phyloP scores from a whole-genome alignment of 306 rosid species.

The Vigna nakashimae region DNA sequence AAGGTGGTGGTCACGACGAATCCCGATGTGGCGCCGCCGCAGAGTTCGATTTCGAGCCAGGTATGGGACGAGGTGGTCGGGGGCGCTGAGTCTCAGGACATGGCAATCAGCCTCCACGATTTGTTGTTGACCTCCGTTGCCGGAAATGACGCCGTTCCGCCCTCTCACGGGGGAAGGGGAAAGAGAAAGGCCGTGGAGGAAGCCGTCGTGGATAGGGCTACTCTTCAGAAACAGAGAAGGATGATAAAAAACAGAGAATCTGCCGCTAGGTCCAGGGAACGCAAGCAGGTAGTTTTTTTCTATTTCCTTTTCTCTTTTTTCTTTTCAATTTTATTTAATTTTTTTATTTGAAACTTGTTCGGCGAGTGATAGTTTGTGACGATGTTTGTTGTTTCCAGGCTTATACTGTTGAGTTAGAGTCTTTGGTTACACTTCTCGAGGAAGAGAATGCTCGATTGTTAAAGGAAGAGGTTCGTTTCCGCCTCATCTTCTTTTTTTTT shows the following conservation, averaged over 20 bases:
- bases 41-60: neutral
- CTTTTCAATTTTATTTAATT: neutral
- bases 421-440: slow-evolving; percentile 69
- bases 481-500: neutral
- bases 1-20: neutral
- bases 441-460: slow-evolving; percentile 66
- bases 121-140: neutral
- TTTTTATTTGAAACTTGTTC: neutral
- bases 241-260: slow-evolving; percentile 95
- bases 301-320: neutral
- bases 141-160: neutral
- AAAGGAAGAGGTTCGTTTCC: slow-evolving; percentile 58
- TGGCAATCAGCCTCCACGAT: neutral
- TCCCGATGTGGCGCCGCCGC: neutral
- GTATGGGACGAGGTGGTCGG: neutral
- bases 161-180: slow-evolving; percentile 43
- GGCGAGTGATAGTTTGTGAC: no score
- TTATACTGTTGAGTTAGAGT: slow-evolving; percentile 78
- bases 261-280: slow-evolving; percentile 93
- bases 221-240: slow-evolving; percentile 84
- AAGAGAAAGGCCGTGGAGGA: slow-evolving; percentile 68
- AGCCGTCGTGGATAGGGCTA: slow-evolving; percentile 62
- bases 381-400: slow-evolving; percentile 51
- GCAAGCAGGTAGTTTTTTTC: slow-evolving; percentile 68
- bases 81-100: neutral